Evolutionary conservation across 2,329 filamentous ascomycete genomes (phyloP), one percentile per base, ranked within the genome.

Genomic region (Grosmannia huntii): DNA sequence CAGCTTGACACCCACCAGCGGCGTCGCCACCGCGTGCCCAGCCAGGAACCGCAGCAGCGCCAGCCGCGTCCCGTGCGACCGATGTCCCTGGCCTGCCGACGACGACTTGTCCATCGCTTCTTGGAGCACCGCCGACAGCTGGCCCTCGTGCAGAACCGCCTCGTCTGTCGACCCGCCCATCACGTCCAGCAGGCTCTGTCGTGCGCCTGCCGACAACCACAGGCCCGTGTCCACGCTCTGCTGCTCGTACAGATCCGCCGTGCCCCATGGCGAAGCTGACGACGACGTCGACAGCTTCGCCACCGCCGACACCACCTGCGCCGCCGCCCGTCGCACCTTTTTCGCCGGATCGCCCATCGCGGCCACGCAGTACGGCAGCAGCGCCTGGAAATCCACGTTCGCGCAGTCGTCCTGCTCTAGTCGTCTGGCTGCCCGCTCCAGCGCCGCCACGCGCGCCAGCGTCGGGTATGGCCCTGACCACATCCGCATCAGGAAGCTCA

Each of bases 341-440:
- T 85, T 84, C 1, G 88, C 88, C 5, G 83, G 73, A 68, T 97
- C 92, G 27, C 82, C 77, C 21, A 97, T 78, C 25, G 87, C 87
- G 44, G 80, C 76, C 52, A 96, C 73, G 36, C 86, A 75, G 71
- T 95, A 96, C 2, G 92, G 92, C n/a, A 96, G 68, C 21, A 96
- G 69, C 12, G 83, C 81, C 68, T 97, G 92, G 54, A 91, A 77
- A 67, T 96, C 87, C 9, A 80, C 67, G 23, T 74, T 73, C 25
- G 67, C 69, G 57, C 73, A 75, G 59, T 79, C 76, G 16, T 71
- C 71, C 11, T 72, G 69, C 57, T 81, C 80, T 21, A 90, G 68
- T 28, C 77, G 75, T 33, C 75, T 75, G 60, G 83, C 81, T 16
- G 83, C 79, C 66, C 83, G 77, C 48, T 84, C 82, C 54, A 96